phyloP scores from a whole-genome alignment of 2,329 filamentous ascomycete genomes.

The Ascochyta koolunga region DNA sequence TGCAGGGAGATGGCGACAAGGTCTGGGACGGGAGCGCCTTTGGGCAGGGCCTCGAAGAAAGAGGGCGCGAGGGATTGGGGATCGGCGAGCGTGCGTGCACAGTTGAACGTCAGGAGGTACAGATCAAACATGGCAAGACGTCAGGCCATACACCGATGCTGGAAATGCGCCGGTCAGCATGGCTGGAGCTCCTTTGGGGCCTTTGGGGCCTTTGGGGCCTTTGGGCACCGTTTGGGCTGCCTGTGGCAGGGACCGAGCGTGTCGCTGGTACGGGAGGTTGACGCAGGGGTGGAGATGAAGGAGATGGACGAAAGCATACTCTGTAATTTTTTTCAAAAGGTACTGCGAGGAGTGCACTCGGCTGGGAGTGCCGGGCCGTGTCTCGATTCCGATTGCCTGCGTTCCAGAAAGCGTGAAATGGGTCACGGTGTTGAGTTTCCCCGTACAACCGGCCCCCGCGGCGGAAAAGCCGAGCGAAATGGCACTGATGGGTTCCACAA shows the following conservation, averaged over 20 bases:
- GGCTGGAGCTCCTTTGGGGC: too few species aligned
- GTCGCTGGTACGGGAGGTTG: too few species aligned
- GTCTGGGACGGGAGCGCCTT: conserved; percentile 63
- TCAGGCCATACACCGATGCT: conserved; percentile 12
- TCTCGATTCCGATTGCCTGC: background rate
- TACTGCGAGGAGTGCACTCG: background rate
- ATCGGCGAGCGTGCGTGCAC: conserved; percentile 74
- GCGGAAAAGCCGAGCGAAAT: conserved; percentile 1
- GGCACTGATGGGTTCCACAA: conserved; percentile 17
- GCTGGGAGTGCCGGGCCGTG: background rate
- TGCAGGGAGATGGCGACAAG: conserved; percentile 75
- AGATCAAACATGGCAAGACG: conserved; percentile 60
- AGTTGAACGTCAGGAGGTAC: conserved; percentile 90
- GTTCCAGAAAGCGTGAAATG: background rate
- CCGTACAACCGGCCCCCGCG: conserved; percentile 7
- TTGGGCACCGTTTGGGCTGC: conserved; percentile 1
- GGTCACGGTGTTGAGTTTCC: background rate
- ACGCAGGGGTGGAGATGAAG: too few species aligned
- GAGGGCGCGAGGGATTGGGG: conserved; percentile 72
- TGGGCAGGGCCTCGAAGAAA: conserved; percentile 56
- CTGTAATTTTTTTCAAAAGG: too few species aligned
- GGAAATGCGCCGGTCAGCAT: conserved; percentile 28
- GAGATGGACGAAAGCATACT: background rate
- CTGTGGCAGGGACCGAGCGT: too few species aligned
- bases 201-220: too few species aligned